Percentiles rank a stretch among this genome's conserved stretches.
Evolutionary conservation across 139 green algal species (phyloP).

Genomic region (Axilococcus clingmanii): DNA sequence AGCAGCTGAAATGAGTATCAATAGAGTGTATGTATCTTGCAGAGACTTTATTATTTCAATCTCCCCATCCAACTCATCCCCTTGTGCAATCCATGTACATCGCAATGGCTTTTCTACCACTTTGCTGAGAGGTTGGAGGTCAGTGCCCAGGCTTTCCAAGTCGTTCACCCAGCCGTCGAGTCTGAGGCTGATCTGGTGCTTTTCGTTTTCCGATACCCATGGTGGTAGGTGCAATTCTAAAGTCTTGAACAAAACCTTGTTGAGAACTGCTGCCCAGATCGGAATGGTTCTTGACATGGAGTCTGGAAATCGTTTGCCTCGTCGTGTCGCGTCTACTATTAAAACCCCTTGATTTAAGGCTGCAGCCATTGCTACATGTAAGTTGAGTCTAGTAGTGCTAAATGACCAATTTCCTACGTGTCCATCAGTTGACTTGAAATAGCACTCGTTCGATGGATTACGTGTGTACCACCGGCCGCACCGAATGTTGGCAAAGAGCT

Average conservation of each 20-base stretch:
- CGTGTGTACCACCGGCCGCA: slow-evolving; percentile 79
- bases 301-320: slow-evolving; percentile 83
- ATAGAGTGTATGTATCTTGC: slow-evolving; percentile 60
- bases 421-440: slow-evolving; percentile 95
- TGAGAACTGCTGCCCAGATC: slow-evolving; percentile 86
- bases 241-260: slow-evolving; percentile 48
- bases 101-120: slow-evolving; percentile 78
- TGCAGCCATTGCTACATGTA: slow-evolving; percentile 52
- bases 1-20: slow-evolving; percentile 84
- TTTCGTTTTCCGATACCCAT: slow-evolving; percentile 69
- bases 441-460: slow-evolving; percentile 39
- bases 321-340: slow-evolving; percentile 87
- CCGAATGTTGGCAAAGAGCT: slow-evolving; percentile 77
- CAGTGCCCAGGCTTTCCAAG: slow-evolving; percentile 38
- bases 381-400: slow-evolving; percentile 76
- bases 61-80: slow-evolving; percentile 6
- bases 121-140: slow-evolving; percentile 17
- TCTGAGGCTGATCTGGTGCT: slow-evolving; percentile 48
- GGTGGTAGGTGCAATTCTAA: slow-evolving; percentile 73
- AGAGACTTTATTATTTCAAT: slow-evolving; percentile 22
- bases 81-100: slow-evolving; percentile 83
- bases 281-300: slow-evolving; percentile 88
- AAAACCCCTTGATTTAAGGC: slow-evolving; percentile 48
- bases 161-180: slow-evolving; percentile 66
- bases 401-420: slow-evolving; percentile 85